phyloP scores from a whole-genome alignment of 306 rosid species.

The Rosa persica region DNA sequence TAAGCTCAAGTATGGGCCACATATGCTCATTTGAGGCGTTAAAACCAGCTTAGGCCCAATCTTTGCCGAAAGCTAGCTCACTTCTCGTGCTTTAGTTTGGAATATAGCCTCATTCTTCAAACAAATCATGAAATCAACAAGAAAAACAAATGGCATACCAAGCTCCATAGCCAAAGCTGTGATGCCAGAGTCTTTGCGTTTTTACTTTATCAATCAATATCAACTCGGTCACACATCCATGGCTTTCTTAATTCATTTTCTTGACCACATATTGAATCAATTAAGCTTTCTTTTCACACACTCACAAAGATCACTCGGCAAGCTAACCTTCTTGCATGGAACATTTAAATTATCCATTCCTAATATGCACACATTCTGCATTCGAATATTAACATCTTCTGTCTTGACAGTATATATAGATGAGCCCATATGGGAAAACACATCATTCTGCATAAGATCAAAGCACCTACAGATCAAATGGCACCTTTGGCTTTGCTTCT shows the following conservation, averaged over 20 bases:
- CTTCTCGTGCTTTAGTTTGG: background rate
- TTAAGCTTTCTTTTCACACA: background rate
- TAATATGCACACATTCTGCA: background rate
- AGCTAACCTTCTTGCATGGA: conserved; percentile 4
- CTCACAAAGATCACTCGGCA: conserved; percentile 41
- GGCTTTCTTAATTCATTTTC: background rate
- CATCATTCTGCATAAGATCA: background rate
- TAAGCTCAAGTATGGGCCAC: background rate
- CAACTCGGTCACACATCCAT: background rate
- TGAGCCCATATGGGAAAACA: background rate
- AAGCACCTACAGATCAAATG: conserved; percentile 26
- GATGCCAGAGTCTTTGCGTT: background rate
- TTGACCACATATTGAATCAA: background rate
- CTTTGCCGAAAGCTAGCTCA: background rate
- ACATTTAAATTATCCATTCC: background rate
- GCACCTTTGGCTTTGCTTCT: conserved; percentile 32
- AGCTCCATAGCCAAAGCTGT: background rate
- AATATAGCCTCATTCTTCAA: too few species aligned
- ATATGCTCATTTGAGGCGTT: background rate
- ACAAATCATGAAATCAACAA: background rate
- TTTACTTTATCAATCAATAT: background rate
- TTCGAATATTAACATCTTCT: background rate
- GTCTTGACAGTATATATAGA: background rate
- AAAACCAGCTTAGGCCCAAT: background rate
- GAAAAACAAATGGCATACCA: background rate